Evolutionary conservation across 2,329 filamentous ascomycete species (phyloP).

Genomic region (Trichothecium sympodiale): DNA sequence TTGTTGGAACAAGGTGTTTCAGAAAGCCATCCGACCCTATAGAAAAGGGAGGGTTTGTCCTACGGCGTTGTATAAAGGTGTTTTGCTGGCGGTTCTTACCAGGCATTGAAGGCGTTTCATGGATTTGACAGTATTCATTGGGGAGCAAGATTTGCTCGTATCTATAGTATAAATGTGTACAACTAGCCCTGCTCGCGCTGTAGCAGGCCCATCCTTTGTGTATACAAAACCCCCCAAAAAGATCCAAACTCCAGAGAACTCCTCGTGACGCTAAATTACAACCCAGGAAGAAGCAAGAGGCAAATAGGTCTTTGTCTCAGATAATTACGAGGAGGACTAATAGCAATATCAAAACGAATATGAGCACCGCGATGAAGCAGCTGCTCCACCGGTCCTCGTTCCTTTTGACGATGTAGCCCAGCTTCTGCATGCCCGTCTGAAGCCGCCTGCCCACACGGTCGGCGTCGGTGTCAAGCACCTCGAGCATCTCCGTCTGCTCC

Average conservation of each 20-base stretch:
- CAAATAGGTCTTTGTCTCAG: conserved; percentile 22
- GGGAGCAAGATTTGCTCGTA: no score
- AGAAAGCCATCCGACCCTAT: no score
- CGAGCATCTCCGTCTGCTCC: conserved; percentile 83
- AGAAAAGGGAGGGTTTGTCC: no score
- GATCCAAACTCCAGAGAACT: conserved; percentile 3
- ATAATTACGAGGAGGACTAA: conserved; percentile 65
- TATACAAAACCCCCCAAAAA: conserved; percentile 1
- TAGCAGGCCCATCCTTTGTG: no score
- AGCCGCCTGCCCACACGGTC: conserved; percentile 81
- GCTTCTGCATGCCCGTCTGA: conserved; percentile 75
- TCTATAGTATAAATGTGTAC: conserved; percentile 2
- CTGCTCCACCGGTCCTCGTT: conserved; percentile 85
- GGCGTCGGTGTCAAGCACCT: conserved; percentile 72
- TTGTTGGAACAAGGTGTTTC: no score
- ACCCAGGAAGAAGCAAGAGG: no score
- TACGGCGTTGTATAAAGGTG: no score
- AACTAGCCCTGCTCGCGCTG: background rate
- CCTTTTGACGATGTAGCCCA: conserved; percentile 71
- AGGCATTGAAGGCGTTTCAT: background rate
- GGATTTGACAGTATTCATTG: background rate
- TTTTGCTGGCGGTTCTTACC: no score
- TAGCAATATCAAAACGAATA: conserved; percentile 78
- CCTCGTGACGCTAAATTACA: background rate
- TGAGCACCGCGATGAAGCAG: conserved; percentile 83